Base-by-base conservation (phyloP, 257 asterid species). In the Solanum lycopersicoides region DNA sequence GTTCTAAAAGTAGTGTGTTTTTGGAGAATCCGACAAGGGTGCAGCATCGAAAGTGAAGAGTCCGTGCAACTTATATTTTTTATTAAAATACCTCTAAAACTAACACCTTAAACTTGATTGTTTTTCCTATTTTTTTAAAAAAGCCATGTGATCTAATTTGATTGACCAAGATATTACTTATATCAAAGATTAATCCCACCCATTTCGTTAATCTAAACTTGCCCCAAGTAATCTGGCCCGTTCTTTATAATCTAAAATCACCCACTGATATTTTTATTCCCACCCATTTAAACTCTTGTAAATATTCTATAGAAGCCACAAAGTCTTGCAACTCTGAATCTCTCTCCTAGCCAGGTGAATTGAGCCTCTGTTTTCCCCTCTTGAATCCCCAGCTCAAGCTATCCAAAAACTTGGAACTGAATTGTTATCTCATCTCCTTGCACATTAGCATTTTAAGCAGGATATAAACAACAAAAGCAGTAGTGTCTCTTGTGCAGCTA, bases 231-330 rank as follows among this genome's bases (percentile, higher is more conserved):
- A 56, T 63, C 69, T 63, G 7, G 32, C 32, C 15, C 32, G 1
- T 63, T 63, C 69, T 63, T 10, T 63, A 23, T 63, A 63, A 23
- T 63, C 69, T 63, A 2, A 60, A 60, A 63, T 63, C 69, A 23
- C 32, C 69, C 32, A n/a, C 69, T 2, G 32, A 63, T 63, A 23
- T 63, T 63, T 63, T 63, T 63, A 23, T 23, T 23, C 30, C 68
- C 69, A 63, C 69, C 30, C 69, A 63, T 23, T 63, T 63, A 12
- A 63, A 95, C 98, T 59, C 98, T 96, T 74, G 94, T 95, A 82
- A 96, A 96, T 90, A 89, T 96, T 86, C 89, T 96, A 86, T 98
- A 96, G 93, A 96, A 95, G 88, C 98, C 99, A 56, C 95, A 93
- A 76, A 90, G 95, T 88, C 93, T 95, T 74, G 90, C 92, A 37